These are phyloP conservation scores for Nicotiana tabacum DNA, from an alignment of 257 asterid species.

Conservation along the genomic window DNA sequence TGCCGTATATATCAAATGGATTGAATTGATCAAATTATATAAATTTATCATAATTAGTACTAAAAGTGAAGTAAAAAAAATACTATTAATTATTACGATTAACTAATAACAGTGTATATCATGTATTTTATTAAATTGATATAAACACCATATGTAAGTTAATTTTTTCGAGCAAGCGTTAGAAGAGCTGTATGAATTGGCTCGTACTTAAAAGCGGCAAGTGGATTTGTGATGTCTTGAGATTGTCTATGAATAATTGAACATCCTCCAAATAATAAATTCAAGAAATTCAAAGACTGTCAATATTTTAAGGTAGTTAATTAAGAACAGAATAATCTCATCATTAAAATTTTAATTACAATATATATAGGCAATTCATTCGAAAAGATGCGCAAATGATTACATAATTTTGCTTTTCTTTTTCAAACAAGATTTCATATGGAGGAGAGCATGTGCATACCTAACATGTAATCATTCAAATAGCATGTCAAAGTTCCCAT, in stretches of 20 bases:
- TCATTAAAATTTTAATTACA: constrained; percentile 36
- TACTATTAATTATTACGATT: no score
- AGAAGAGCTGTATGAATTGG: no score
- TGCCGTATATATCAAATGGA: no score
- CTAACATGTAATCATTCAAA: constrained; percentile 56
- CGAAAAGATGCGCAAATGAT: constrained; percentile 14
- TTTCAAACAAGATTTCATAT: neutral
- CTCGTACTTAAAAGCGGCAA: neutral
- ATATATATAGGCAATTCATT: constrained; percentile 9
- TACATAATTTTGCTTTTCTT: neutral
- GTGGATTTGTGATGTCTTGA: neutral
- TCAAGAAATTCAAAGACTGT: constrained; percentile 6
- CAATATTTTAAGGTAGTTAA: constrained; percentile 23
- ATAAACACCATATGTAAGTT: no score
- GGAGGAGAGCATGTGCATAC: constrained; percentile 57
- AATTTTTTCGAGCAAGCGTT: no score
- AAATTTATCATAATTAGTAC: no score
- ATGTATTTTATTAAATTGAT: no score
- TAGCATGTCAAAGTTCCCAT: constrained; percentile 34
- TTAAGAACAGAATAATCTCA: constrained; percentile 34
- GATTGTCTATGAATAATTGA: neutral
- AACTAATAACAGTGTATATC: no score
- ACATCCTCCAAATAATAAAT: neutral
- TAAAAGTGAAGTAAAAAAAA: no score
- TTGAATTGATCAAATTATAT: no score